phyloP scores from a whole-genome alignment of 2,329 filamentous ascomycete genomes.

The Pyrenophora teres region DNA sequence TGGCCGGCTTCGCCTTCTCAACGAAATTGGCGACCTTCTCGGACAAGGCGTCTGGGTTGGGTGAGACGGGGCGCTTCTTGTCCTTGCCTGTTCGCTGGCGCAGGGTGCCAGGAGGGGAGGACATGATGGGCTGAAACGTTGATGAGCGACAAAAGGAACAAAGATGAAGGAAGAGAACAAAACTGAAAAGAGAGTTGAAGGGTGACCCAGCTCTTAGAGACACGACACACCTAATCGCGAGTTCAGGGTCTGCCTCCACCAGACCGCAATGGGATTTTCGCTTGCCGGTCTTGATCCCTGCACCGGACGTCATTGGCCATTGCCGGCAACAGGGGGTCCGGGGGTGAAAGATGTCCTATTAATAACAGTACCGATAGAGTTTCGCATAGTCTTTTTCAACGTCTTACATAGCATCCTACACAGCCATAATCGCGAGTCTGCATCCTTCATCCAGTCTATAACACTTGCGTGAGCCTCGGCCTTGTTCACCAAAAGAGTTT shows the following conservation, averaged over 20 bases:
- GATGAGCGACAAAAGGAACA: slow-evolving; percentile 23
- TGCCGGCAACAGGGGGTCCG: not conserved
- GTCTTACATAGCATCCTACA: too few species aligned
- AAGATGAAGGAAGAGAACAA: slow-evolving; percentile 13
- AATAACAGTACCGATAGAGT: too few species aligned
- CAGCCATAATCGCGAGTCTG: too few species aligned
- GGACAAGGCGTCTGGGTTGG: slow-evolving; percentile 38
- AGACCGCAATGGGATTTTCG: slow-evolving; percentile 15
- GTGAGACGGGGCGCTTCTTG: slow-evolving; percentile 46
- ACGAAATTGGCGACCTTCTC: slow-evolving; percentile 37
- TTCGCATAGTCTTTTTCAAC: too few species aligned
- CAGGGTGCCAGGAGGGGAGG: slow-evolving; percentile 43
- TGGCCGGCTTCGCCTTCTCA: slow-evolving; percentile 42
- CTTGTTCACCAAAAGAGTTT: too few species aligned
- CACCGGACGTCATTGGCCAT: slow-evolving; percentile 14
- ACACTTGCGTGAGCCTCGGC: too few species aligned
- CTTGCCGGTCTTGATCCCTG: slow-evolving; percentile 12
- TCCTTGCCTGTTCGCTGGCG: slow-evolving; percentile 47
- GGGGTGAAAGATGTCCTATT: not conserved
- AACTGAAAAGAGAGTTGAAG: slow-evolving; percentile 22
- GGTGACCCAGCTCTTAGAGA: slow-evolving; percentile 23
- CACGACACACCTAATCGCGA: slow-evolving; percentile 32
- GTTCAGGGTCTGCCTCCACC: slow-evolving; percentile 19
- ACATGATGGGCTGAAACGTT: slow-evolving; percentile 39
- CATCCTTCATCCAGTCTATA: too few species aligned